Evolutionary conservation across 129 eudicot species (phyloP).

Genomic region (Saussurea involucrata): DNA sequence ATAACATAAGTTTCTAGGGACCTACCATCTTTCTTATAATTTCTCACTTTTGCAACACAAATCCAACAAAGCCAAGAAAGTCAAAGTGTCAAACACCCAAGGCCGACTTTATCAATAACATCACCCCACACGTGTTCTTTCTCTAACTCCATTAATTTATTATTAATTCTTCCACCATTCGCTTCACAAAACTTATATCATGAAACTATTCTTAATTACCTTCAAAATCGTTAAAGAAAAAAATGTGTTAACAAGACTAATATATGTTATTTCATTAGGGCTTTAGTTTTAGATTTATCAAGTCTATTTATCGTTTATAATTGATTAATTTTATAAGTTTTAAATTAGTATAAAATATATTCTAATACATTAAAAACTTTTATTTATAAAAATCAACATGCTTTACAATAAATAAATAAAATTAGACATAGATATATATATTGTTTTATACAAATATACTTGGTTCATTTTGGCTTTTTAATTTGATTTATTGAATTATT

Average conservation of each 20-base stretch:
- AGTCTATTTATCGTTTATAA: neutral
- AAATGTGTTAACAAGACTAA: too few relatives aligned
- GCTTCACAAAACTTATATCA: neutral
- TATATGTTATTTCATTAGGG: too few relatives aligned
- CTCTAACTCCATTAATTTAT: slow-evolving; percentile 6
- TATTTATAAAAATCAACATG: neutral
- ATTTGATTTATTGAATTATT: neutral
- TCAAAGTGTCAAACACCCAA: slow-evolving; percentile 44
- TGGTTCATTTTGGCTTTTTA: slow-evolving; percentile 12
- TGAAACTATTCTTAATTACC: too few relatives aligned
- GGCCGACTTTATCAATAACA: slow-evolving; percentile 47
- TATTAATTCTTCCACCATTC: neutral
- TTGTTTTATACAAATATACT: neutral
- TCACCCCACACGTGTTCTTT: slow-evolving; percentile 39
- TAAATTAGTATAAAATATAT: neutral
- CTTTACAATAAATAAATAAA: neutral
- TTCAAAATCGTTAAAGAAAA: too few relatives aligned
- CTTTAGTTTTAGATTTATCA: neutral
- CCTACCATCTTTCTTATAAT: slow-evolving; percentile 28
- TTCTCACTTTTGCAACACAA: slow-evolving; percentile 38
- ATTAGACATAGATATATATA: neutral
- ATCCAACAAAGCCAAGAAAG: slow-evolving; percentile 44
- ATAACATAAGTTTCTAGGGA: slow-evolving; percentile 9
- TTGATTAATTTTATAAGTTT: neutral
- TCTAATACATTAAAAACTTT: neutral